phyloP scores from a whole-genome alignment of 768 basidiomycete genomes.

The Leccinum arenicola region DNA sequence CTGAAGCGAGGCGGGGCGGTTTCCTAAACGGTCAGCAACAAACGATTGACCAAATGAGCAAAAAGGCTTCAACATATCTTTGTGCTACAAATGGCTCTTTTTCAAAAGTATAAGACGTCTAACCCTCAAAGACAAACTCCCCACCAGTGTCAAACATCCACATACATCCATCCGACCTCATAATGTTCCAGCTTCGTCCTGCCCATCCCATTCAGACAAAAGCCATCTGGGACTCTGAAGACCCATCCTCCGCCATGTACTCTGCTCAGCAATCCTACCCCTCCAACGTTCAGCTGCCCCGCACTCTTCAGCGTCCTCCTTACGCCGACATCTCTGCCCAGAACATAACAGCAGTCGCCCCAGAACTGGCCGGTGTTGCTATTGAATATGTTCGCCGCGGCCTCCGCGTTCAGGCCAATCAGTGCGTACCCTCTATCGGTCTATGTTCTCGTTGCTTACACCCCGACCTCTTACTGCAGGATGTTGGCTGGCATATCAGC shows the following conservation, averaged over 20 bases:
- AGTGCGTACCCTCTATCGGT: conserved; percentile 33
- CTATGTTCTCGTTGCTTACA: conserved; percentile 30
- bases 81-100: conserved; percentile 28
- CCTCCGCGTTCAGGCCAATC: conserved; percentile 43
- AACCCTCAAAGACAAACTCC: conserved; percentile 15
- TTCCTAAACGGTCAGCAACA: conserved; percentile 32
- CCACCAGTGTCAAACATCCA: conserved; percentile 10
- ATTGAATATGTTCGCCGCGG: conserved; percentile 60
- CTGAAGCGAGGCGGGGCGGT: conserved; percentile 14
- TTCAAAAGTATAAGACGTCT: conserved; percentile 29
- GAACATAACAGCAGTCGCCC: conserved; percentile 52
- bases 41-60: conserved; percentile 35
- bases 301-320: conserved; percentile 61
- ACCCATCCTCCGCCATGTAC: conserved; percentile 28
- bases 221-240: conserved; percentile 36
- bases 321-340: conserved; percentile 56
- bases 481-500: conserved; percentile 43
- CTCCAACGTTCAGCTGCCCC: conserved; percentile 62
- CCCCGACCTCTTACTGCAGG: conserved; percentile 20
- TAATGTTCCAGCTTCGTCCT: conserved; percentile 35
- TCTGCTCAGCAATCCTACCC: conserved; percentile 29
- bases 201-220: conserved; percentile 36
- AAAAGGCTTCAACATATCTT: conserved; percentile 33
- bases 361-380: conserved; percentile 49
- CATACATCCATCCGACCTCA: conserved; percentile 17